Evolutionary conservation across 371 early-diverging fungal genomes (phyloP), one percentile per base, ranked within the genome.

Genomic region (Mortierella sp.): DNA sequence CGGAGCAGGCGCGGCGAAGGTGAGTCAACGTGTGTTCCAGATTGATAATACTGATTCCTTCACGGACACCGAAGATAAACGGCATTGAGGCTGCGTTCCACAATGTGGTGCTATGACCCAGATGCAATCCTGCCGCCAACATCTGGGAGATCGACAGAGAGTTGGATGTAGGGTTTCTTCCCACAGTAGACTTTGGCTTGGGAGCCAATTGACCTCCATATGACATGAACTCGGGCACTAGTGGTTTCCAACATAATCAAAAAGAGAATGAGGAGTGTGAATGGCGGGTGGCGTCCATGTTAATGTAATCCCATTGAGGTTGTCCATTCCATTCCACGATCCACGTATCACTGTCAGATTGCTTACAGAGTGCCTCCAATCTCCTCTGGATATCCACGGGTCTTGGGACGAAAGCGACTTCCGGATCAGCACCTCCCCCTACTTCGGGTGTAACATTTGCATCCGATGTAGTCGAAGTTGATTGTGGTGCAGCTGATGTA

Each of bases 31-130:
- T 97, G 44, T 94, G 91, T 71, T 98, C 98, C 63, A 97, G 81
- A 78, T 98, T 95, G 83, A 98, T 96, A 63, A 98, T 92, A 73
- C 92, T 91, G 64, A 97, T 91, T 28, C 96, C 97, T 60, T 92
- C 86, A 57, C 98, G 92, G 24, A 89, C 85, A 66, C 98, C 98
- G 70, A 91, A 95, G 52, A 97, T 92, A 68, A 87, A 95, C 2
- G 94, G 93, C 59, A 95, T 82, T 57, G 93, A 96, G 51, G 87
- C 70, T 16, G 91, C 91, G 65, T 97, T 89, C 94, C 92, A 95
- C 44, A 86, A 81, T 21, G 88, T 81, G 22, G 87, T 86, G 14
- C 88, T 83, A 79, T 96, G 96, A 46, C 98, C 98, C 57, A 98
- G 80, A 78, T 98, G 98, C 76, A 96, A 85, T 54, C 92, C 92